These are phyloP conservation scores for Arthrobotrys pseudoclavata DNA, from an alignment of 2,329 filamentous ascomycete genomes.

Conservation along the genomic window DNA sequence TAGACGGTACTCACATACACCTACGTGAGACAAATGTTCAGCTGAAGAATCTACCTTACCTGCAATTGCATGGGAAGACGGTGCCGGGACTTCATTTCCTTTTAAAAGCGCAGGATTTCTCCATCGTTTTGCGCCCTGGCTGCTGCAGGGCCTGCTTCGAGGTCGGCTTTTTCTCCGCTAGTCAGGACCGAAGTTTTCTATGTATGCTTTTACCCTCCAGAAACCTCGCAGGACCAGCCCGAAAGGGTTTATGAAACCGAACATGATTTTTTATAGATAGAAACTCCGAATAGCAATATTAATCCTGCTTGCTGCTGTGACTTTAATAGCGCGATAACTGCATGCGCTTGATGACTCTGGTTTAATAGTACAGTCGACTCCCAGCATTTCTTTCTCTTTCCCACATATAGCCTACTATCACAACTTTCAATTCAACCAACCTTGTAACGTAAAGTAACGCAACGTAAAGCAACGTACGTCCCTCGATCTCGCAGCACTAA, in stretches of 20 bases:
- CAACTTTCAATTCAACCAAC: constrained; percentile 1
- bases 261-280: constrained; percentile 51
- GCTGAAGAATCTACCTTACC: constrained; percentile 8
- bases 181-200: neutral
- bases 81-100: constrained; percentile 32
- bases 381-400: constrained; percentile 8
- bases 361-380: constrained; percentile 25
- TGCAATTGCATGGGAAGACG: constrained; percentile 25
- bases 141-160: constrained; percentile 27
- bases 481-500: neutral
- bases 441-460: neutral
- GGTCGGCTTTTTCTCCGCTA: constrained; percentile 13
- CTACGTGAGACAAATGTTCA: neutral
- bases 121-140: constrained; percentile 28
- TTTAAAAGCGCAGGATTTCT: constrained; percentile 50
- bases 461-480: neutral
- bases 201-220: constrained; percentile 35
- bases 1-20: no score
- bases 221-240: constrained; percentile 56
- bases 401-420: neutral
- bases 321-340: constrained; percentile 27
- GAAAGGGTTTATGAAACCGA: constrained; percentile 59
- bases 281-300: constrained; percentile 42
- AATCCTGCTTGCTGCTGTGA: constrained; percentile 22
- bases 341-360: constrained; percentile 32